phyloP scores from a whole-genome alignment of 768 basidiomycete genomes.

The Mrakia hoshinonis region DNA sequence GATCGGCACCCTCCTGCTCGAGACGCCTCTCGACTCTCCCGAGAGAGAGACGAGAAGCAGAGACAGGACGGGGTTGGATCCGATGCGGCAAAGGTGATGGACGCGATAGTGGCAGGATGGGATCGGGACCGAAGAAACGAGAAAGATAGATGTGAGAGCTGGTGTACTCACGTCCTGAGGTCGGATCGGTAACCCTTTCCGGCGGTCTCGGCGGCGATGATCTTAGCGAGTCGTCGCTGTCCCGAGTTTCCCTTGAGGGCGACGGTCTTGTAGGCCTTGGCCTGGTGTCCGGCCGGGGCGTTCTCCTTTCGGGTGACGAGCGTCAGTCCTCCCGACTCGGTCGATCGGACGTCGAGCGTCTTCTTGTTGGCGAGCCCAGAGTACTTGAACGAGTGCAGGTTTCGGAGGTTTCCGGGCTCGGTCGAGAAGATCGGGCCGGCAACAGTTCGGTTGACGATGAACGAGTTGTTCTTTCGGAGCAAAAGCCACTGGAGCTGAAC shows the following conservation, averaged over 20 bases:
- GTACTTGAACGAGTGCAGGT: constrained; percentile 78
- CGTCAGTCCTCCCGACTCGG: constrained; percentile 27
- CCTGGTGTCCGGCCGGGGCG: constrained; percentile 25
- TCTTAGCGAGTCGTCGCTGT: constrained; percentile 39
- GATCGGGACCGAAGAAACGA: not conserved
- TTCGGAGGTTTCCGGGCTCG: constrained; percentile 51
- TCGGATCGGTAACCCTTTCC: constrained; percentile 41
- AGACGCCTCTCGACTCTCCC: not conserved
- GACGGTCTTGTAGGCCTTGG: constrained; percentile 21
- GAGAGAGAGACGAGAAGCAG: not conserved
- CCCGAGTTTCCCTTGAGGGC: constrained; percentile 26
- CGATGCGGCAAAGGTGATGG: not conserved
- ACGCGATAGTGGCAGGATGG: not conserved
- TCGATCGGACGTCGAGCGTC: constrained; percentile 36
- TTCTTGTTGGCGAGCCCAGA: constrained; percentile 81
- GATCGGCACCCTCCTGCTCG: constrained; percentile 6
- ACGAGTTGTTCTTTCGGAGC: constrained; percentile 68
- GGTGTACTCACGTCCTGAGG: constrained; percentile 36
- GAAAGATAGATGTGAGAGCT: not conserved
- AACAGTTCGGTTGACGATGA: constrained; percentile 65
- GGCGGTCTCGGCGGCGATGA: constrained; percentile 40
- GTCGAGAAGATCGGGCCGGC: constrained; percentile 73
- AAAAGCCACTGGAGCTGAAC: constrained; percentile 78
- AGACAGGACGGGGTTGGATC: constrained; percentile 21
- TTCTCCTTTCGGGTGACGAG: constrained; percentile 21